Evolutionary conservation across 2,329 filamentous ascomycete species (phyloP), one percentile per base, ranked within the genome.

Genomic region (Sporothrix brasiliensis): DNA sequence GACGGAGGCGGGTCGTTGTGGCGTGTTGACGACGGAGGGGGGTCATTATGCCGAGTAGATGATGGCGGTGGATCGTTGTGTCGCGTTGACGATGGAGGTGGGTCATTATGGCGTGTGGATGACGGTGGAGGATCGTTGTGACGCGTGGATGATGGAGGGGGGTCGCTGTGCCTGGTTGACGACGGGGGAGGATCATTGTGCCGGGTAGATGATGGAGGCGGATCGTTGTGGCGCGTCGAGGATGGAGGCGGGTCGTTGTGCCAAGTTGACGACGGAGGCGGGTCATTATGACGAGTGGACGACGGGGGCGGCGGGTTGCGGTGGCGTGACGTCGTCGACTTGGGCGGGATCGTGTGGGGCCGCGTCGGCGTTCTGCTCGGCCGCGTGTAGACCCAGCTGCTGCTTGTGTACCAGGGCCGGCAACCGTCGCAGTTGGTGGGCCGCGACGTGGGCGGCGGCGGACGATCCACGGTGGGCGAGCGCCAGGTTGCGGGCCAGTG

Each of bases 401-500:
- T 65, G 27, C 70, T 68, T 19, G 70, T 72, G 30, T 72, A 72
- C 70, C 70, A 72, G 10, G 70, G 70, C 65, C 70, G 47, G 21
- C 70, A 72, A 24, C 49, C 58, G 47, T 56, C 47, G 49, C 68
- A 70, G 13, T 27, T 53, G 5, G 49, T 52, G 11, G 68, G 70
- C 2, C 53, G 68, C n/a, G 63, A 58, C 24, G 68, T 72, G 27
- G 47, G 67, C 7, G 70, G 70, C 13, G 70, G 70, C 14, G 70
- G 70, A 16, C 65, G 63, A 49, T 72, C 70, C 1, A 49, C 53
- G 1, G 70, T 72, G 10, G 70, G 70, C 10, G 68, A 44, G 10
- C 50, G 52, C 70, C 70, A 71, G 16, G 70, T 71, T 7, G 70
- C 16, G 9, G 68, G 65, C 71, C 71, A 73, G 60, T 74, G 73